Evolutionary conservation across 2,329 filamentous ascomycete species (phyloP).

Genomic region (Lizonia empirigonia): DNA sequence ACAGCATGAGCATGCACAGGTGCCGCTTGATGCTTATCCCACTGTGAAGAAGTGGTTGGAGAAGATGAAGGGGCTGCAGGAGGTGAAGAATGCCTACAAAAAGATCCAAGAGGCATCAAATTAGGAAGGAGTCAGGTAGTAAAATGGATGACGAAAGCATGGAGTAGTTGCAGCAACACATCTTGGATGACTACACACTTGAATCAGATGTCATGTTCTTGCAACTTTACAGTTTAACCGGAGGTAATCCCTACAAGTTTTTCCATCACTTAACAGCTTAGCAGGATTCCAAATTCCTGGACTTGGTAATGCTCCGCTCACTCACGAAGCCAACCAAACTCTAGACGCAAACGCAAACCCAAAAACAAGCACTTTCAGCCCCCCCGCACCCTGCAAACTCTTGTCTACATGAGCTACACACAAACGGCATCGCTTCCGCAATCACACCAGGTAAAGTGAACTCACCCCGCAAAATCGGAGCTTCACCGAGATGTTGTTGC

Average conservation of each 20-base stretch:
- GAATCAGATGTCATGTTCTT: no score
- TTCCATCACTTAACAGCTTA: no score
- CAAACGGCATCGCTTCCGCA: not conserved
- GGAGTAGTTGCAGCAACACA: no score
- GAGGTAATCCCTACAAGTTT: no score
- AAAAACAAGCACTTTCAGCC: not conserved
- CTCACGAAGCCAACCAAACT: not conserved
- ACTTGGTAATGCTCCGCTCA: no score
- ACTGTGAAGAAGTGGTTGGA: slow-evolving; percentile 66
- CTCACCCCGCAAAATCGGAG: not conserved
- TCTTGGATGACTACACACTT: no score
- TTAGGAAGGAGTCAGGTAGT: slow-evolving; percentile 1
- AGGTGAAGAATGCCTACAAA: slow-evolving; percentile 23
- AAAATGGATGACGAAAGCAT: no score
- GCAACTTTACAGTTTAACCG: no score
- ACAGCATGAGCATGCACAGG: slow-evolving; percentile 14
- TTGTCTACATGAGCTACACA: not conserved
- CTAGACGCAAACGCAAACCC: not conserved
- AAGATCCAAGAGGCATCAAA: slow-evolving; percentile 59
- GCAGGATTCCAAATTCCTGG: no score
- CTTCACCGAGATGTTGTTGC: slow-evolving; percentile 7
- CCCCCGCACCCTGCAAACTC: not conserved
- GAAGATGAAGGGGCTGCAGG: slow-evolving; percentile 26
- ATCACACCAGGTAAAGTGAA: not conserved
- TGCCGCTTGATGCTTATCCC: slow-evolving; percentile 60